Evolutionary conservation across 1,139 yeast species (phyloP), one percentile per base, ranked within the genome.

Genomic region (Pichia sp.): DNA sequence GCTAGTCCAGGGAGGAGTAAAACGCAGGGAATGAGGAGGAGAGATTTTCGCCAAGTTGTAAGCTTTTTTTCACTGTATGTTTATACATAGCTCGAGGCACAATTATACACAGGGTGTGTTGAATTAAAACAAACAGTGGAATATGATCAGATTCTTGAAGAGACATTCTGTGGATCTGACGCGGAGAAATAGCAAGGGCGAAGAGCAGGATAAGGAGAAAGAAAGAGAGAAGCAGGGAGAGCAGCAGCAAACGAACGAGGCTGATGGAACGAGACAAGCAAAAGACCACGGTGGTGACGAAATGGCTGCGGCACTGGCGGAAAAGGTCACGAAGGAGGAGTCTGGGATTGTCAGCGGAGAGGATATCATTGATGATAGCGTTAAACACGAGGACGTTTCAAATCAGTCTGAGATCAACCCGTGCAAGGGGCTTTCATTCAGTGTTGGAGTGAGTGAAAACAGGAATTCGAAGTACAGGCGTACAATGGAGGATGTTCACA

Each of bases 401-500:
- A 19, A 45, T 11, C 15, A 36, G n/a, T 13, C 40, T 13, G 40
- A 36, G 4, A 45, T 46, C 5, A 57, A 63, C 38, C 72, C 73
- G 3, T 69, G 71, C 54, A 54, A 64, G 42, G 61, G 72, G 34
- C 57, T 70, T 4, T 82, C 88, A 8, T 86, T 85, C 67, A 76
- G 75, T 54, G 96, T 90, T 4, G 97, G 97, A 1, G 96, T 92
- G 15, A 84, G 96, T 11, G 97, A 90, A 64, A 93, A 90, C 69
- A 84, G 85, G 62, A 93, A 93, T 70, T 72, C 82, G 30, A 82
- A 87, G 59, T 92, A 85, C 68, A 77, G 99, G 57, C 81, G 87
- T 56, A 84, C 90, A 47, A 93, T 93, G 99, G 99, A 93, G 68
- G 99, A 93, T 69, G 95, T 95, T 10, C 98, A 93, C 69, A 88